Evolutionary conservation across 305 asterid genomes (phyloP).

Genomic region (Fraxinus ornus): DNA sequence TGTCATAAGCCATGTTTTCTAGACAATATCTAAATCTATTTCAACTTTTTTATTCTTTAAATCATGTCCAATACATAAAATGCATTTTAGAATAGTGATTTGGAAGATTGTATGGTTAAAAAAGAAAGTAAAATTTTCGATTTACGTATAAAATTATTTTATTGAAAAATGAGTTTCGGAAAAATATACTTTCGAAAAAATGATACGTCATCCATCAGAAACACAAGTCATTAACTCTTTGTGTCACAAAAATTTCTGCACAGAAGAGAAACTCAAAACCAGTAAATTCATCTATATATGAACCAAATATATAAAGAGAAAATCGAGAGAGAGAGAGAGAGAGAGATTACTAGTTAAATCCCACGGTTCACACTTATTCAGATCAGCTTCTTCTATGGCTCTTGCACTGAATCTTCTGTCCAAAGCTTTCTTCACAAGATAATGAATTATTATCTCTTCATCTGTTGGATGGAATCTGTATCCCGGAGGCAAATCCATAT

Average conservation of each 20-base stretch:
- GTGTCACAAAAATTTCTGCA: background rate
- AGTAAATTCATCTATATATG: background rate
- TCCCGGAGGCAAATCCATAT: constrained; percentile 34
- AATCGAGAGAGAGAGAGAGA: background rate
- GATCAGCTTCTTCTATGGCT: constrained; percentile 78
- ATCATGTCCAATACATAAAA: no score
- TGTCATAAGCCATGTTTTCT: background rate
- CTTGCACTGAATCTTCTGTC: constrained; percentile 44
- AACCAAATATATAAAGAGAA: background rate
- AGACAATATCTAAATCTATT: background rate
- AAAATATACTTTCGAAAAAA: no score
- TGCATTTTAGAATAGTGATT: no score
- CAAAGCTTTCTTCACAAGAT: constrained; percentile 52
- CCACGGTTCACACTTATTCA: constrained; percentile 86
- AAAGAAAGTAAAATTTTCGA: no score
- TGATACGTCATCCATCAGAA: background rate
- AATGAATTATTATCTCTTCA: constrained; percentile 71
- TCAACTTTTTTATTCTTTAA: no score
- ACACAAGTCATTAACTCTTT: background rate
- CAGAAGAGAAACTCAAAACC: background rate
- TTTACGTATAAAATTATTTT: no score
- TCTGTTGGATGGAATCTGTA: constrained; percentile 85
- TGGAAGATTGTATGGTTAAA: no score
- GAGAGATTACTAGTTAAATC: constrained; percentile 66
- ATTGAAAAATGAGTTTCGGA: no score